Evolutionary conservation across 2,329 filamentous ascomycete genomes (phyloP).

Genomic region (Colletotrichum kahawae): DNA sequence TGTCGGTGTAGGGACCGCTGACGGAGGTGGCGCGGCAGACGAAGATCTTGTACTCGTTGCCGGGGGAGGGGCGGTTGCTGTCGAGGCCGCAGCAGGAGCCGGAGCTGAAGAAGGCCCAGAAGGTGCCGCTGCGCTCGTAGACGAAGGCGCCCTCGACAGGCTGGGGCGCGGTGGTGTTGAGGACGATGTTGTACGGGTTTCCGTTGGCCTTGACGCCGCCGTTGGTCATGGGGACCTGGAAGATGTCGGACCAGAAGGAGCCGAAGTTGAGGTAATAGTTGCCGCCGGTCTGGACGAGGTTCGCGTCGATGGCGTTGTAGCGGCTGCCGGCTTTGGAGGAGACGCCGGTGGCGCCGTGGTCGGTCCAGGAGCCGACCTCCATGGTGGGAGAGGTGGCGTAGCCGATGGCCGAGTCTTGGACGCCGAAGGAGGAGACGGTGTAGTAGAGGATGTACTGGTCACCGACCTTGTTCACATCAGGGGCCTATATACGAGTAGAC

Average conservation of each 20-base stretch:
- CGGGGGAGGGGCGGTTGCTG: constrained; percentile 51
- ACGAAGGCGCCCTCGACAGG: constrained; percentile 63
- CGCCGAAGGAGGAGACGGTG: constrained; percentile 66
- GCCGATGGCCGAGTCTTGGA: constrained; percentile 67
- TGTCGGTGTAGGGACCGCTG: constrained; percentile 62
- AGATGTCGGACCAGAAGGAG: constrained; percentile 72
- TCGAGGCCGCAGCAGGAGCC: constrained; percentile 70
- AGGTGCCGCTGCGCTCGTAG: constrained; percentile 59
- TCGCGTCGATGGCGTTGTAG: constrained; percentile 68
- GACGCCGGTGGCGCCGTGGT: constrained; percentile 61
- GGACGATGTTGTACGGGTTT: constrained; percentile 52
- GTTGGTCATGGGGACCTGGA: constrained; percentile 57
- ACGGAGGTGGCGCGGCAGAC: constrained; percentile 63
- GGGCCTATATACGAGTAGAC: constrained; percentile 52
- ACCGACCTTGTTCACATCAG: constrained; percentile 64
- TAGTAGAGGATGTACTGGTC: constrained; percentile 71
- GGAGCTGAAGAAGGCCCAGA: constrained; percentile 68
- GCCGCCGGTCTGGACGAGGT: constrained; percentile 47
- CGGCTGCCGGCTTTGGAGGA: constrained; percentile 41
- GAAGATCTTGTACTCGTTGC: constrained; percentile 70
- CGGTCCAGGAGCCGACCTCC: constrained; percentile 63
- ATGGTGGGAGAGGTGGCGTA: constrained; percentile 49
- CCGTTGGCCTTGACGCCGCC: constrained; percentile 32
- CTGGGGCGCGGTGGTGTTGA: constrained; percentile 53
- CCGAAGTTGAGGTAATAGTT: constrained; percentile 64